Percentiles rank a stretch among this genome's conserved stretches.
phyloP scores from a whole-genome alignment of 352 stramenopile genomes.

The Blastocystis sp. region DNA sequence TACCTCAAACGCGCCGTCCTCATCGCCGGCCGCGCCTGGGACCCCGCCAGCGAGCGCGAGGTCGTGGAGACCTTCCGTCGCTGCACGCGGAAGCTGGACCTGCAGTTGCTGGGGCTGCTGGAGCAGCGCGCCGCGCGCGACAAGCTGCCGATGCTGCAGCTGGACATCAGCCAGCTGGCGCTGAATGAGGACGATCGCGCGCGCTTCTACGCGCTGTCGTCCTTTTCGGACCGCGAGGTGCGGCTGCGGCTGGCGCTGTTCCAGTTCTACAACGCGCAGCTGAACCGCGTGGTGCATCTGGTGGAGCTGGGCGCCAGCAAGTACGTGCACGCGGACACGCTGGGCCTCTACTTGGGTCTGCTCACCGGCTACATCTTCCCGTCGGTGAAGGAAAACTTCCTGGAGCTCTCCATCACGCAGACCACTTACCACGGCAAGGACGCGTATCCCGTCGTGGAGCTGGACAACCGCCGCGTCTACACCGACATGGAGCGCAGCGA shows the following conservation, averaged over 20 bases:
- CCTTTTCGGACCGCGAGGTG: background rate
- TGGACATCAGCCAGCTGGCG: background rate
- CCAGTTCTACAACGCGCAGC: conserved; percentile 43
- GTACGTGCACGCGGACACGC: background rate
- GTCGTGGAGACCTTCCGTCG: background rate
- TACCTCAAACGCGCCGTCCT: background rate
- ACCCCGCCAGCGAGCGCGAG: background rate
- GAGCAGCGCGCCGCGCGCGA: background rate
- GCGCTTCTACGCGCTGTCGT: conserved; percentile 26
- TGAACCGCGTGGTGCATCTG: conserved; percentile 35
- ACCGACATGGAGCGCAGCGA: conserved; percentile 45
- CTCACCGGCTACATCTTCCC: conserved; percentile 49
- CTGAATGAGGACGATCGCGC: conserved; percentile 34
- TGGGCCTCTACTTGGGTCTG: background rate
- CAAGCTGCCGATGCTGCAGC: background rate
- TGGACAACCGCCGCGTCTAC: conserved; percentile 51
- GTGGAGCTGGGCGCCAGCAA: background rate
- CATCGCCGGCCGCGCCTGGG: background rate
- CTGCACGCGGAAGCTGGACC: background rate
- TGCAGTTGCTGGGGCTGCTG: background rate
- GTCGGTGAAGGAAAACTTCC: conserved; percentile 32
- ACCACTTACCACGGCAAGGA: conserved; percentile 44
- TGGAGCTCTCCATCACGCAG: conserved; percentile 52
- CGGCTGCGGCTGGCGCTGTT: conserved; percentile 1
- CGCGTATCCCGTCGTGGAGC: conserved; percentile 8